These are phyloP conservation scores for Nigrospora sphaerica DNA, from an alignment of 2,329 filamentous ascomycete species.

Conservation along the genomic window DNA sequence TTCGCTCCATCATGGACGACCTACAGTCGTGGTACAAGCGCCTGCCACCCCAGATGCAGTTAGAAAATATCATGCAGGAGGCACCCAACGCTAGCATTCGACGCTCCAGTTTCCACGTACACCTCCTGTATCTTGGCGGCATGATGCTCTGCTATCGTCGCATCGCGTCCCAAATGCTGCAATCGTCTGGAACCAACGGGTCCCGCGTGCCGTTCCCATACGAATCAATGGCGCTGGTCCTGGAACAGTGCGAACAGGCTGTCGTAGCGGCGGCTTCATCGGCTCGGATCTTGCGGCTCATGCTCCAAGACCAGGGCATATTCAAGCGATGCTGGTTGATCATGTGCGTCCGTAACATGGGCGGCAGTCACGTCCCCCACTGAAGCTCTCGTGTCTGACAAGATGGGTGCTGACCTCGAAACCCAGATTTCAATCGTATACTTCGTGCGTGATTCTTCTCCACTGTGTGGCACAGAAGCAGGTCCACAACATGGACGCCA, in stretches of 20 bases:
- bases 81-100: conserved; percentile 7
- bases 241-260: conserved; percentile 12
- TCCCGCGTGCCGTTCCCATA: neutral
- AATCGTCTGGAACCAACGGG: neutral
- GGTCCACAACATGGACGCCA: conserved; percentile 13
- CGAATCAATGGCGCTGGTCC: conserved; percentile 4
- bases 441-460: conserved; percentile 20
- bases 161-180: conserved; percentile 17
- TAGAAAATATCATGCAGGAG: conserved; percentile 10
- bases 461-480: conserved; percentile 22
- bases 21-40: conserved; percentile 19
- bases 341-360: conserved; percentile 14
- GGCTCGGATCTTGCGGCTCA: conserved; percentile 13
- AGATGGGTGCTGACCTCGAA: too few relatives aligned
- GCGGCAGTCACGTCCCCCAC: neutral
- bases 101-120: conserved; percentile 19
- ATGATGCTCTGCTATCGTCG: conserved; percentile 23
- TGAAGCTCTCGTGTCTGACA: too few relatives aligned
- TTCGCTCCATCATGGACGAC: conserved; percentile 18
- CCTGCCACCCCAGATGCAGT: conserved; percentile 15
- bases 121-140: conserved; percentile 23
- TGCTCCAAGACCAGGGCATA: conserved; percentile 12
- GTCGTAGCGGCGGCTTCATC: conserved; percentile 18
- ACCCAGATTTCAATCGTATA: conserved; percentile 21
- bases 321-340: conserved; percentile 20